Conservation (phyloP, 129 eudicot genomes). For the Escallonia herrerae region DNA sequence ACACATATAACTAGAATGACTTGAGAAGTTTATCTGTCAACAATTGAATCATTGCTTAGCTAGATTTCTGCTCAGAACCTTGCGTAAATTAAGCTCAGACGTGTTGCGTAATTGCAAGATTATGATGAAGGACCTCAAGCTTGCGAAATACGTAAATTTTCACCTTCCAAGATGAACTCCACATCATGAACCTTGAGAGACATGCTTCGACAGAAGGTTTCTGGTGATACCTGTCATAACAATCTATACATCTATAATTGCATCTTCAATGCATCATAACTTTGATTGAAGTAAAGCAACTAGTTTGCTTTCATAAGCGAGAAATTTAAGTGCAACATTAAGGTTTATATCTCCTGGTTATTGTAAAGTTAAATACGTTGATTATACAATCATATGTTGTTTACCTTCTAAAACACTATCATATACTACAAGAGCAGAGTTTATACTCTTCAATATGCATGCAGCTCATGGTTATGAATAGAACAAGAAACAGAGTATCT, state of each 20-base stretch:
- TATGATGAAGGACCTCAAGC: constrained; percentile 24
- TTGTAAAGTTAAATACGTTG: no score
- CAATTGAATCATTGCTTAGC: constrained; percentile 44
- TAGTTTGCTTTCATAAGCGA: no score
- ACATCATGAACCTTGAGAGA: constrained; percentile 16
- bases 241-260: constrained; percentile 18
- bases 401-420: no score
- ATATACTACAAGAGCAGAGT: no score
- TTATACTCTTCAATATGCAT: no score
- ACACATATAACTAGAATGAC: not conserved
- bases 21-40: constrained; percentile 16
- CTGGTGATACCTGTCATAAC: constrained; percentile 11
- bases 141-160: constrained; percentile 26
- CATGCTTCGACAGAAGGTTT: constrained; percentile 28
- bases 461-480: no score
- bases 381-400: no score
- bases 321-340: no score
- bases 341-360: no score
- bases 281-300: constrained; percentile 7
- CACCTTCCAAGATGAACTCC: constrained; percentile 18
- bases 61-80: constrained; percentile 24
- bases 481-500: no score
- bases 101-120: constrained; percentile 34
- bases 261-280: constrained; percentile 28
- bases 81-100: constrained; percentile 31